Evolutionary conservation across 176 grass and related monocot genomes (phyloP).

Genomic region (Lolium perenne): DNA sequence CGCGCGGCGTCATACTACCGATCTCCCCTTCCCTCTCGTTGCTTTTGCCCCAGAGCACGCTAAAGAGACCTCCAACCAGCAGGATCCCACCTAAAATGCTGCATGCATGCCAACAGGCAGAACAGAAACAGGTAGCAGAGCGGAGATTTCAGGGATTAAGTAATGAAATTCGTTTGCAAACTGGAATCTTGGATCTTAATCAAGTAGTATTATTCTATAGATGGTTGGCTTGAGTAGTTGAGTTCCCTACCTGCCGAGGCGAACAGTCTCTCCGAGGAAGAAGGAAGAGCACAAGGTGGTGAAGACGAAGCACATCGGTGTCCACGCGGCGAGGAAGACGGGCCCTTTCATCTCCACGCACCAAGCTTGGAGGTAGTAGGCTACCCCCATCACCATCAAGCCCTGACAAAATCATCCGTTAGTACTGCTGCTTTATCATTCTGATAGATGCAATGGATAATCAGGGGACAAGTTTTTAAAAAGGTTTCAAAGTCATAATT

Average conservation of each 20-base stretch:
- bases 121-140: no score
- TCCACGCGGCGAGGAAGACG: constrained; percentile 56
- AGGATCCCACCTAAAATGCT: constrained; percentile 25
- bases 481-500: not conserved
- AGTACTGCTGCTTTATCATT: no score
- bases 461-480: no score
- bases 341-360: constrained; percentile 54
- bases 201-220: no score
- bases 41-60: constrained; percentile 67
- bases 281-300: constrained; percentile 52
- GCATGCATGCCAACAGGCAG: no score
- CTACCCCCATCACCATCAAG: constrained; percentile 38
- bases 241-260: constrained; percentile 52
- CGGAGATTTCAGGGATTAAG: no score
- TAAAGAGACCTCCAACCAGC: constrained; percentile 64
- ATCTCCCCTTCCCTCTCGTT: constrained; percentile 16
- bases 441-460: not conserved
- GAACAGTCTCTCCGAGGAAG: constrained; percentile 49
- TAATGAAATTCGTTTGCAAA: no score
- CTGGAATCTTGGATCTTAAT: no score
- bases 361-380: constrained; percentile 71
- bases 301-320: constrained; percentile 48
- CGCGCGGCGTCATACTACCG: not conserved
- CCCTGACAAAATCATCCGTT: constrained; percentile 34
- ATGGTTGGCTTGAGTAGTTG: no score